A percentile compares a stretch with the other conserved stretches of the same genome.
phyloP scores from a whole-genome alignment of 257 asterid species.

The Solanum appendiculatum region DNA sequence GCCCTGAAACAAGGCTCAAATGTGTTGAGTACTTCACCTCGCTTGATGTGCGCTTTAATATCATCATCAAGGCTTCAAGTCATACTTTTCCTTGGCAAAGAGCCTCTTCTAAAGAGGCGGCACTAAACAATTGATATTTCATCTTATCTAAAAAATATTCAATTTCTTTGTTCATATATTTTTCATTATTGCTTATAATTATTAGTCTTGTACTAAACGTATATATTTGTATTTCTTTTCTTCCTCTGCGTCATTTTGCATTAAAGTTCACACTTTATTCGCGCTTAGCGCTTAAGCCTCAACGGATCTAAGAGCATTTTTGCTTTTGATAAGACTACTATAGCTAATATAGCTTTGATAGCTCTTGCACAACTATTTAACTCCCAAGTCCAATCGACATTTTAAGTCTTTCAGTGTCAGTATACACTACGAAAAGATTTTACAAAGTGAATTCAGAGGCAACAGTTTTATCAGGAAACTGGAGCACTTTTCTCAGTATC shows the following conservation, averaged over 20 bases:
- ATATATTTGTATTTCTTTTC: too few species aligned
- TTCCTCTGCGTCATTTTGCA: too few species aligned
- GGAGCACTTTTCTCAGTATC: not conserved
- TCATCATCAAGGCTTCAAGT: not conserved
- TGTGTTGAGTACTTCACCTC: not conserved
- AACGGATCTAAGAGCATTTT: too few species aligned
- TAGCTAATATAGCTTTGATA: not conserved
- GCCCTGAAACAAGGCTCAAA: not conserved
- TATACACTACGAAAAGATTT: not conserved
- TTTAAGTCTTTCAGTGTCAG: not conserved
- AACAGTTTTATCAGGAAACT: not conserved
- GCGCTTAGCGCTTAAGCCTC: too few species aligned
- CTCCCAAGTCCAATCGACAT: not conserved
- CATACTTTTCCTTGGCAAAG: not conserved
- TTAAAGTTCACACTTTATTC: too few species aligned
- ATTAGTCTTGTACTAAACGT: too few species aligned
- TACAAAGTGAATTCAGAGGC: not conserved
- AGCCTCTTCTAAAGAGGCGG: too few species aligned
- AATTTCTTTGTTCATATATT: too few species aligned
- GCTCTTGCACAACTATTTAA: not conserved
- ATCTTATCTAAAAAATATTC: too few species aligned
- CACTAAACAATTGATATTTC: too few species aligned
- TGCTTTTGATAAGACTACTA: not conserved
- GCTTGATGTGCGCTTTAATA: not conserved
- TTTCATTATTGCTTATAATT: too few species aligned